Evolutionary conservation across 768 basidiomycete genomes (phyloP).

Genomic region (Tephrocybe sp.): DNA sequence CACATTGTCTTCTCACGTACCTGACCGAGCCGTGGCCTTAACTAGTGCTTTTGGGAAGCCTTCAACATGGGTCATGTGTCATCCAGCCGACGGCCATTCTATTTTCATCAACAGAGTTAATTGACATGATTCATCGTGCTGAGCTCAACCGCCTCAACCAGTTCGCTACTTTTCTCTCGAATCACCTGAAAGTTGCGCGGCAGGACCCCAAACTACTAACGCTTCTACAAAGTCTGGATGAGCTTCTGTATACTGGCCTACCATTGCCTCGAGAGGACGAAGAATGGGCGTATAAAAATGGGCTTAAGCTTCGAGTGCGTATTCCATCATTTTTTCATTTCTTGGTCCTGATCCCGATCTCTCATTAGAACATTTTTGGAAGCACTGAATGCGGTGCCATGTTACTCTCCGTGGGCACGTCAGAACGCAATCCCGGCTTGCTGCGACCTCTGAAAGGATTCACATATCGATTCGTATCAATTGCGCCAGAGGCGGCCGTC

Average conservation of each 20-base stretch:
- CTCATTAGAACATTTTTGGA: conserved; percentile 69
- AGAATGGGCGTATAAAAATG: conserved; percentile 63
- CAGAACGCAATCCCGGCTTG: conserved; percentile 46
- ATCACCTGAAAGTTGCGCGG: conserved; percentile 40
- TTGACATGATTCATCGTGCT: conserved; percentile 67
- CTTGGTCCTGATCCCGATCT: conserved; percentile 20
- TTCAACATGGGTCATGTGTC: conserved; percentile 72
- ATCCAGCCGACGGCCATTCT: conserved; percentile 65
- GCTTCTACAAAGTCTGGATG: conserved; percentile 53
- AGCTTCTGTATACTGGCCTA: conserved; percentile 65
- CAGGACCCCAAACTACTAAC: conserved; percentile 59
- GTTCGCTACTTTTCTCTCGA: conserved; percentile 66
- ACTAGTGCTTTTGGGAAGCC: conserved; percentile 64
- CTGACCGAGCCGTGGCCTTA: conserved; percentile 17
- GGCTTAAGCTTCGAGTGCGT: conserved; percentile 61
- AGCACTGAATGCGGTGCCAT: conserved; percentile 80
- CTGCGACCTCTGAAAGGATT: conserved; percentile 61
- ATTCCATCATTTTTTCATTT: conserved; percentile 14
- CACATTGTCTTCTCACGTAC: conserved; percentile 16
- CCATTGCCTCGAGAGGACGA: conserved; percentile 69
- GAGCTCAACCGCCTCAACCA: conserved; percentile 74
- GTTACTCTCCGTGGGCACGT: conserved; percentile 56
- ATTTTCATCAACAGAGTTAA: conserved; percentile 66
- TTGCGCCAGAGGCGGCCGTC: conserved; percentile 35
- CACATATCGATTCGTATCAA: conserved; percentile 65